Conservation (phyloP, 176 grass and related monocot species). For the Saccharum spontaneum region DNA sequence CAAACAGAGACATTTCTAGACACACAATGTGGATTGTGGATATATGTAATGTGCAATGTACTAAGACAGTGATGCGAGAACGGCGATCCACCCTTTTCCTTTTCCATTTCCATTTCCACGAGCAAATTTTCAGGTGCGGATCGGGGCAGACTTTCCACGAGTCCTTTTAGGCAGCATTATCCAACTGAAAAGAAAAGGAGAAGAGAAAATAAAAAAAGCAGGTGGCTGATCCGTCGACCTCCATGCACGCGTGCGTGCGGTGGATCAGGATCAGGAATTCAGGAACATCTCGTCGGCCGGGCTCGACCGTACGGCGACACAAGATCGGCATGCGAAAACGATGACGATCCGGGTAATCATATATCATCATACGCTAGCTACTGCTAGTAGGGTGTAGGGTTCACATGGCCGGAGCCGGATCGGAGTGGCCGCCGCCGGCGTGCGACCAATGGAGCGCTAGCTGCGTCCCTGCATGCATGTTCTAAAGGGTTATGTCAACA, state of each 20-base stretch:
- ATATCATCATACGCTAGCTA: neutral
- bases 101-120: neutral
- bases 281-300: neutral
- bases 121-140: neutral
- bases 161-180: conserved; percentile 8
- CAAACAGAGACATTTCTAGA: neutral
- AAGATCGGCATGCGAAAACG: neutral
- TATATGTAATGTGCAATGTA: neutral
- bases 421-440: neutral
- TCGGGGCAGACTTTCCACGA: conserved; percentile 16
- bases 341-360: neutral
- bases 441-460: neutral
- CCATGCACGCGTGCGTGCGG: neutral
- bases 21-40: neutral
- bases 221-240: neutral
- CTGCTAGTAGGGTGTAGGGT: neutral
- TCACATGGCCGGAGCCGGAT: neutral
- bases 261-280: neutral
- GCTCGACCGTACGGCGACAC: neutral
- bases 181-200: neutral
- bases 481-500: neutral
- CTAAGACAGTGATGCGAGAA: neutral
- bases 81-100: neutral
- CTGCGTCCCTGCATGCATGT: neutral
- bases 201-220: neutral